phyloP scores from a whole-genome alignment of 306 rosid species.

The Crataegus laevigata region DNA sequence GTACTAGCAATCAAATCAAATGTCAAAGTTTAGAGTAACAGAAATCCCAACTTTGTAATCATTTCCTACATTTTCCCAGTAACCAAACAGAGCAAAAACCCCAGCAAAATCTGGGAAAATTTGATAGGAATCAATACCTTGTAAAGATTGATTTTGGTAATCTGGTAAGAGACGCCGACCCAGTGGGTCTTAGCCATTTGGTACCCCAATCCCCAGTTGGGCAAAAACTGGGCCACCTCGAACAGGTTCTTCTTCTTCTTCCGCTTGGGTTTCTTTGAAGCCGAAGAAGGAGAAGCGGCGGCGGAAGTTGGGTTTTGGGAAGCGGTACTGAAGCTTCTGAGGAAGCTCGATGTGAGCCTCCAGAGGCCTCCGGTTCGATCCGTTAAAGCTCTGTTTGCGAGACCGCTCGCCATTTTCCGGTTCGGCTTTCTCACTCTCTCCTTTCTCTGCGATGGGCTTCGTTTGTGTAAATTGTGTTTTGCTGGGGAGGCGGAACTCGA shows the following conservation, averaged over 20 bases:
- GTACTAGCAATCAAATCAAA: neutral
- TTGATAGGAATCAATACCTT: constrained; percentile 28
- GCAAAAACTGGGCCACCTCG: constrained; percentile 84
- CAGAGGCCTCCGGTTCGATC: constrained; percentile 33
- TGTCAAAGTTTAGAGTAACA: neutral
- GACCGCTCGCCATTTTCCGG: constrained; percentile 44
- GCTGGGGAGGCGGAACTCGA: neutral
- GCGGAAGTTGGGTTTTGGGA: constrained; percentile 27
- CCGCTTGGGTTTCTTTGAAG: constrained; percentile 48
- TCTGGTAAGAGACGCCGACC: constrained; percentile 71
- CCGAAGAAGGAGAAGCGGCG: constrained; percentile 5
- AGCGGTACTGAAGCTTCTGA: constrained; percentile 49
- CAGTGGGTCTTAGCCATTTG: constrained; percentile 93
- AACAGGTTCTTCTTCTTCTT: constrained; percentile 87
- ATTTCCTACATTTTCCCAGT: neutral
- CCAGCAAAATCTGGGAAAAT: neutral
- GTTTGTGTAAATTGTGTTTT: too few relatives aligned
- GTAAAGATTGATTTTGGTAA: constrained; percentile 88
- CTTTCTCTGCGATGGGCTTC: neutral
- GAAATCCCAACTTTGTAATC: neutral
- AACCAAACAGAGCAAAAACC: neutral
- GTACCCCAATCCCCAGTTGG: constrained; percentile 87
- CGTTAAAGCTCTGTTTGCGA: constrained; percentile 29
- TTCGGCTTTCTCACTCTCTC: neutral
- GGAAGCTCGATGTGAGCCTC: constrained; percentile 31